These are phyloP conservation scores for Trametes polyzona DNA, from an alignment of 1,284 basidiomycete species.

Conservation along the genomic window DNA sequence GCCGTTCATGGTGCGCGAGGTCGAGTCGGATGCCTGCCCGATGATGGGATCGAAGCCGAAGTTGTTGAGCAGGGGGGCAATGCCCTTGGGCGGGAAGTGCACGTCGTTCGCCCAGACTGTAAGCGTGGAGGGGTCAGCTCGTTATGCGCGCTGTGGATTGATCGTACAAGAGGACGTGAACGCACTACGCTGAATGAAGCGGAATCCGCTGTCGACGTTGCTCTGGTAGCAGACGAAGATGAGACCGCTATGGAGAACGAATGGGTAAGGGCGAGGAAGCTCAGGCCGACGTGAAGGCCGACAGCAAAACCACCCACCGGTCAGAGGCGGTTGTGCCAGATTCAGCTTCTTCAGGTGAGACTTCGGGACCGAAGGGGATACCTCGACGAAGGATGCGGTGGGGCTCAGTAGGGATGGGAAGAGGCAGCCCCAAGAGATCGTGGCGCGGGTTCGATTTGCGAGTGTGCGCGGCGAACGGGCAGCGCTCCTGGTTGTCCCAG, in stretches of 20 bases:
- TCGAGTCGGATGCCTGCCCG: conserved; percentile 41
- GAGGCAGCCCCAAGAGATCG: conserved; percentile 11
- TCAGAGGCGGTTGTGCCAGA: conserved; percentile 42
- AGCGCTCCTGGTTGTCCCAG: conserved; percentile 41
- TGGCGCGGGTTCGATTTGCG: conserved; percentile 57
- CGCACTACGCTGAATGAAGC: conserved; percentile 47
- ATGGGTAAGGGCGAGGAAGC: neutral
- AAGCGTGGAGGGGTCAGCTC: neutral
- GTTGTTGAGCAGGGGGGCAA: neutral
- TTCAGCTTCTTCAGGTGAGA: conserved; percentile 42
- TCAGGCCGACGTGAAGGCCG: neutral
- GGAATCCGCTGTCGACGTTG: conserved; percentile 49
- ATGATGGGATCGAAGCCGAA: conserved; percentile 46
- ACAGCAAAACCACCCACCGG: conserved; percentile 31
- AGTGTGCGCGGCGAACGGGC: conserved; percentile 60
- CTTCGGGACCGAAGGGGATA: conserved; percentile 46
- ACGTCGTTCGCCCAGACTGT: conserved; percentile 38
- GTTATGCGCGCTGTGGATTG: neutral
- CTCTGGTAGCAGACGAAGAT: conserved; percentile 55
- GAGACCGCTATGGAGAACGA: no score
- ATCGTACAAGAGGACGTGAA: conserved; percentile 1
- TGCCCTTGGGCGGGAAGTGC: conserved; percentile 34
- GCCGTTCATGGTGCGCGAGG: conserved; percentile 42
- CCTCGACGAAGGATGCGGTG: conserved; percentile 39
- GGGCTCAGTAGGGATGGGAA: neutral